Conservation (phyloP, 305 asterid species). For the Solanum hybrid region DNA sequence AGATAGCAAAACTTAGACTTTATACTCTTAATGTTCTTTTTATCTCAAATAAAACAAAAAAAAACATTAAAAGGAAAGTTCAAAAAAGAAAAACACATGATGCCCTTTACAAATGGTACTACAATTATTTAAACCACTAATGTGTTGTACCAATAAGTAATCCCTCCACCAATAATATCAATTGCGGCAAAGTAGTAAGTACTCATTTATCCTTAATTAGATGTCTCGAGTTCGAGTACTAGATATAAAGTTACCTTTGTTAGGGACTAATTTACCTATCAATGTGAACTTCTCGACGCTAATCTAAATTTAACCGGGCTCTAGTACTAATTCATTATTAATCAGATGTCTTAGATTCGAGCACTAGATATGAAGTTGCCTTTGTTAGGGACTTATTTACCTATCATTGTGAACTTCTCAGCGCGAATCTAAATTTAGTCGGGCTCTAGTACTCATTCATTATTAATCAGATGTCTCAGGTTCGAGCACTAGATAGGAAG, state of each 20-base stretch:
- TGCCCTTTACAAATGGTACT: background rate
- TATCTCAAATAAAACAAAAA: background rate
- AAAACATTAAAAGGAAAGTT: background rate
- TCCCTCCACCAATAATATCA: background rate
- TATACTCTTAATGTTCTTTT: background rate
- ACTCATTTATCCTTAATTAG: background rate
- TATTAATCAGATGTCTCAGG: background rate
- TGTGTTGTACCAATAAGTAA: background rate
- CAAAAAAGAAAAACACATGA: background rate
- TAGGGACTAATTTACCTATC: background rate
- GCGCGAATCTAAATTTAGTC: background rate
- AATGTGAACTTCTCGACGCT: too few relatives aligned
- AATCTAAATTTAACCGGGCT: too few relatives aligned
- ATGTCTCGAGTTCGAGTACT: background rate
- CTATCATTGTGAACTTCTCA: background rate
- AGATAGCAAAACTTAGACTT: background rate
- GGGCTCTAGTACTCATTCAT: background rate
- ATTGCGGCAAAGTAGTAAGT: background rate
- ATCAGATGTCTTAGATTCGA: background rate
- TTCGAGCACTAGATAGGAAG: background rate
- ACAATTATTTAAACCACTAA: background rate
- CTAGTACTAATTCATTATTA: background rate
- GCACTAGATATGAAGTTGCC: background rate
- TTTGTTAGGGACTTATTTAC: background rate
- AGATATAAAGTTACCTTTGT: accelerated